These are phyloP conservation scores for Friedmanniomyces endolithicus DNA, from an alignment of 495 filamentous ascomycete genomes.

Conservation along the genomic window DNA sequence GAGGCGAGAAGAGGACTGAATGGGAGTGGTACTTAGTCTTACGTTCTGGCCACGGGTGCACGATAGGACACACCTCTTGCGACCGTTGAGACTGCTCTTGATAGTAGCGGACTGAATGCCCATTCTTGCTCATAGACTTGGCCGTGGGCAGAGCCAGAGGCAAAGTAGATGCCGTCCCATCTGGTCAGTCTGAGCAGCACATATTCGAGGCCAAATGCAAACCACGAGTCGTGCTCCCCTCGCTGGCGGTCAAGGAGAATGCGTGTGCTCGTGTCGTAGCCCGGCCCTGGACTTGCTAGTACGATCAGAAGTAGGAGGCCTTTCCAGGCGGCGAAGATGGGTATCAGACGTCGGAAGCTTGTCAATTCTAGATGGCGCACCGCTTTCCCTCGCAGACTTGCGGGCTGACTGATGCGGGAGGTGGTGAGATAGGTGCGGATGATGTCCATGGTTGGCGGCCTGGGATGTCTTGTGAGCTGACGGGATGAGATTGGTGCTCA, in stretches of 20 bases:
- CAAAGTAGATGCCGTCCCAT: constrained; percentile 91
- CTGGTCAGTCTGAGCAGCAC: constrained; percentile 49
- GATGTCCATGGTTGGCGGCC: constrained; percentile 1
- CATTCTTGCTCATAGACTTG: constrained; percentile 91
- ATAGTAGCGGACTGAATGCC: constrained; percentile 72
- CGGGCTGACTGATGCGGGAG: constrained; percentile 8
- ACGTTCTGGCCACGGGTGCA: background rate
- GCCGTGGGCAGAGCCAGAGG: constrained; percentile 52
- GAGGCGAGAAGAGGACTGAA: constrained; percentile 4
- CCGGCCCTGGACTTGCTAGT: constrained; percentile 49
- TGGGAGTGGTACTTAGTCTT: constrained; percentile 15
- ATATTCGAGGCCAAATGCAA: constrained; percentile 7
- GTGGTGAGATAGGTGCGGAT: constrained; percentile 2
- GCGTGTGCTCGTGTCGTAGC: constrained; percentile 81
- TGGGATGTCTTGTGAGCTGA: too few species aligned
- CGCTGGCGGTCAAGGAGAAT: constrained; percentile 35
- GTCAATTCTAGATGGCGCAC: background rate
- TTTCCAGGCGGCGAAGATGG: constrained; percentile 50
- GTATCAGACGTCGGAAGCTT: background rate
- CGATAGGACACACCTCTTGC: constrained; percentile 34
- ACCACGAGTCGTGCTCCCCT: background rate
- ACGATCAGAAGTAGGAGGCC: constrained; percentile 52
- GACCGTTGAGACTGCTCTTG: constrained; percentile 38
- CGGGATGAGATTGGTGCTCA: too few species aligned
- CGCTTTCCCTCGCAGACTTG: constrained; percentile 1